Percentiles rank a stretch among this genome's conserved stretches.
Conservation (phyloP, 2,329 filamentous ascomycete species). For the Cladosporium sp. region DNA sequence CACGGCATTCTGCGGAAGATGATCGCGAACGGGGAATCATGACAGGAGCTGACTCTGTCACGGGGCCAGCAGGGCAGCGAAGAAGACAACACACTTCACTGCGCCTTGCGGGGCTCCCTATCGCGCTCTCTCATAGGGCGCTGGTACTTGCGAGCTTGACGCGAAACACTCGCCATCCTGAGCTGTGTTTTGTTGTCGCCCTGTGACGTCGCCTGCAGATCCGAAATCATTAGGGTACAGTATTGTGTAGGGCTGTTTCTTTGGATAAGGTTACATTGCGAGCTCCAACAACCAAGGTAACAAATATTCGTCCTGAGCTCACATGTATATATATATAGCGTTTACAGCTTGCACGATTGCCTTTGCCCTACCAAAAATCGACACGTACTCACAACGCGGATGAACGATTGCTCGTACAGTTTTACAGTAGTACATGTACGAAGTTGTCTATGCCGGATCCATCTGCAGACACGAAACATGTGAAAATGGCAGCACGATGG, state of each 20-base stretch:
- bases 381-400: no score
- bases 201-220: not conserved
- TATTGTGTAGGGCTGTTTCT: not conserved
- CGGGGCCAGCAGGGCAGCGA: not conserved
- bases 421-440: no score
- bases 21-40: not conserved
- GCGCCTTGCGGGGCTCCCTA: not conserved
- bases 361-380: no score
- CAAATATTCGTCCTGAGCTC: no score
- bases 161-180: not conserved
- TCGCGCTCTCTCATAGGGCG: not conserved
- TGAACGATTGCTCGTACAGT: no score
- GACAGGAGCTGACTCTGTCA: not conserved
- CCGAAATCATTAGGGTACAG: not conserved
- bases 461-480: no score
- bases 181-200: not conserved
- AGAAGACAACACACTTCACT: not conserved
- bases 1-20: conserved; percentile 4
- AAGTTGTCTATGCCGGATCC: no score
- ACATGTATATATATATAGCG: no score
- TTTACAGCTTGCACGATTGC: no score
- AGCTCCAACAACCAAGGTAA: no score
- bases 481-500: no score
- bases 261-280: not conserved
- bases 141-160: not conserved